Base-by-base conservation (phyloP, 2,329 filamentous ascomycete genomes). In the Penicillium sp. region DNA sequence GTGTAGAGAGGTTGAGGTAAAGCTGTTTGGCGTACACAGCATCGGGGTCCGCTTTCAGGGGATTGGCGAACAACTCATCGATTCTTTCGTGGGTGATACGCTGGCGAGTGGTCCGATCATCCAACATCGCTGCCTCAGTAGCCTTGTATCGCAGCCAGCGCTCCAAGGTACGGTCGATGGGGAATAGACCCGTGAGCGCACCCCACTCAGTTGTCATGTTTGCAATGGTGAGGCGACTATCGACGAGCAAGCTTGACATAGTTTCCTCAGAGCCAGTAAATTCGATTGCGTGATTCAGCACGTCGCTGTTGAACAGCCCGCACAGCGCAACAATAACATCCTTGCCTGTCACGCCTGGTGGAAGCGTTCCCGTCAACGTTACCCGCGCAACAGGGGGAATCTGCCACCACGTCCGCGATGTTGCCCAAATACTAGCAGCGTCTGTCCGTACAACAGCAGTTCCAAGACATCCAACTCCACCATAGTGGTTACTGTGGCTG, bases 311-410 rank as follows among this genome's bases (percentile, higher is more conserved):
- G 75, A 97, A 95, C 0, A 95, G 72, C 1, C 87, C 88, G 59
- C 89, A 95, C 1, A 97, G 78, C 0, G 89, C 88, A 22, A 96
- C 81, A 57, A 97, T 97, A 11, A 95, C 87, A 68, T 97, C 93
- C 71, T 99, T 97, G 27, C 90, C 92, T 0, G 87, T 89, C 1
- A 95, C 90, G 10, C 91, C 91, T 1, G 75, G 73, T 0, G 89
- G 91, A 6, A 95, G 74, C 0, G 81, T 70, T 6, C 90, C 91
- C 0, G 80, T 88, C 10, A 97, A 77, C 0, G 81, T 91, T 19
- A 96, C 81, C 70, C 87, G 86, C 1, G 87, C 88, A 25, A 95
- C 81, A 0, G 89, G 89, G 0, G 92, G 92, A 19, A 93, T 80
- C 72, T 95, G 88, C 83, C 83, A 95, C 90, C 90, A 96, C 0